Conservation (phyloP, 108 stramenopile species). For the Pseudonitzschia delicatissima region DNA sequence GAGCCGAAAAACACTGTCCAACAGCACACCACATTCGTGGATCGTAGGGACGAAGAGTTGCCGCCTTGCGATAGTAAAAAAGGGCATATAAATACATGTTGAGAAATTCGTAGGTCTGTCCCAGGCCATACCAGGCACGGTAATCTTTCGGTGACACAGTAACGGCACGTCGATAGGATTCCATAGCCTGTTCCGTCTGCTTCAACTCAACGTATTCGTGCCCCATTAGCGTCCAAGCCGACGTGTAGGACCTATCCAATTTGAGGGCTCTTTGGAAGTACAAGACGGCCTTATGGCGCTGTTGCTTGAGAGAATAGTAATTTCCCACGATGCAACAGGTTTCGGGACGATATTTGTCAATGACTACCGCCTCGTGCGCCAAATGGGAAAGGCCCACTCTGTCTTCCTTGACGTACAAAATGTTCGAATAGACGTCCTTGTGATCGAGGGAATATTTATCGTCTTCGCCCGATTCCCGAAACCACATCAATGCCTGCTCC, state of each 20-base stretch:
- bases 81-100: slow-evolving; percentile 93
- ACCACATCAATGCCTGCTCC: slow-evolving; percentile 83
- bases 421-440: slow-evolving; percentile 92
- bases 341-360: slow-evolving; percentile 94
- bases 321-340: slow-evolving; percentile 97
- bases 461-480: slow-evolving; percentile 57
- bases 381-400: slow-evolving; percentile 70
- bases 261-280: slow-evolving; percentile 94
- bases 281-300: slow-evolving; percentile 93
- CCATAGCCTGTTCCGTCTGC: slow-evolving; percentile 95
- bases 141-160: slow-evolving; percentile 92
- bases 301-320: slow-evolving; percentile 92
- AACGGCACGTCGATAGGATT: slow-evolving; percentile 97
- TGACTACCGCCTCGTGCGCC: slow-evolving; percentile 84
- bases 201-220: slow-evolving; percentile 98
- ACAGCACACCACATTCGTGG: slow-evolving; percentile 99
- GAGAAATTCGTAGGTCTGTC: slow-evolving; percentile 97
- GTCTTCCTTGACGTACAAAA: slow-evolving; percentile 95
- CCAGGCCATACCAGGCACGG: slow-evolving; percentile 98
- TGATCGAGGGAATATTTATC: slow-evolving; percentile 90
- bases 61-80: slow-evolving; percentile 95
- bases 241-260: slow-evolving; percentile 85
- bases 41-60: slow-evolving; percentile 92
- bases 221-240: slow-evolving; percentile 98
- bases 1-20: slow-evolving; percentile 77